These are phyloP conservation scores for Aspergillus amoenus DNA, from an alignment of 2,329 filamentous ascomycete species.

Conservation along the genomic window DNA sequence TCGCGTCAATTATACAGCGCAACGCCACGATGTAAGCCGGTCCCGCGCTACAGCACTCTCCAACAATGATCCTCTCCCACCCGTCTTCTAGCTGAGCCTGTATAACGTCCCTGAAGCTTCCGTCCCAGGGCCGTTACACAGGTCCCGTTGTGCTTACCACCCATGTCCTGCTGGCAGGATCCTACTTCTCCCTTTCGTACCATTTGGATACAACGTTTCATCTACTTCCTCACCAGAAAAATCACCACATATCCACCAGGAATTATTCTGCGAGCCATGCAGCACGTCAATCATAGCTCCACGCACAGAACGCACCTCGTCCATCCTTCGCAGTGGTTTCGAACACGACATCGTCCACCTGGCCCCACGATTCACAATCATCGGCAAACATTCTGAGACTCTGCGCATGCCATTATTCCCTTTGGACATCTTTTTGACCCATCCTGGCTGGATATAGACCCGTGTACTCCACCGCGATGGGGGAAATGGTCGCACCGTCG, in stretches of 20 bases:
- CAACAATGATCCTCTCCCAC: conserved; percentile 16
- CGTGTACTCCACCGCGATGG: conserved; percentile 62
- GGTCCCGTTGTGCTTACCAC: conserved; percentile 20
- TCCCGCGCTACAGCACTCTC: conserved; percentile 17
- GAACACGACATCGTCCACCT: conserved; percentile 59
- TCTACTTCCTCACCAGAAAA: conserved; percentile 55
- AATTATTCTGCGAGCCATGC: conserved; percentile 19
- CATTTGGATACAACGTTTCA: conserved; percentile 66
- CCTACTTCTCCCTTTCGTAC: conserved; percentile 67
- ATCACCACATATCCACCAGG: conserved; percentile 64
- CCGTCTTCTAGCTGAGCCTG: conserved; percentile 4
- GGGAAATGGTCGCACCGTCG: conserved; percentile 66
- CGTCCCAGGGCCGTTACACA: conserved; percentile 14
- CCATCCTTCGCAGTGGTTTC: conserved; percentile 64
- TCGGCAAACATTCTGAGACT: conserved; percentile 53
- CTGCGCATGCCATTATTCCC: conserved; percentile 55
- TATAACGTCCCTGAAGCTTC: conserved; percentile 13
- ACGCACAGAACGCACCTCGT: conserved; percentile 61
- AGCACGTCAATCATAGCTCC: conserved; percentile 36
- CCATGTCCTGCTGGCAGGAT: conserved; percentile 64
- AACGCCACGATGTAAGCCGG: conserved; percentile 16
- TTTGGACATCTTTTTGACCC: conserved; percentile 45
- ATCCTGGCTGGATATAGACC: conserved; percentile 58
- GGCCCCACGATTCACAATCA: conserved; percentile 17
- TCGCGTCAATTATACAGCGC: conserved; percentile 10